Evolutionary conservation across 2,329 filamentous ascomycete genomes (phyloP), one percentile per base, ranked within the genome.

Genomic region (Colletotrichum magnum): DNA sequence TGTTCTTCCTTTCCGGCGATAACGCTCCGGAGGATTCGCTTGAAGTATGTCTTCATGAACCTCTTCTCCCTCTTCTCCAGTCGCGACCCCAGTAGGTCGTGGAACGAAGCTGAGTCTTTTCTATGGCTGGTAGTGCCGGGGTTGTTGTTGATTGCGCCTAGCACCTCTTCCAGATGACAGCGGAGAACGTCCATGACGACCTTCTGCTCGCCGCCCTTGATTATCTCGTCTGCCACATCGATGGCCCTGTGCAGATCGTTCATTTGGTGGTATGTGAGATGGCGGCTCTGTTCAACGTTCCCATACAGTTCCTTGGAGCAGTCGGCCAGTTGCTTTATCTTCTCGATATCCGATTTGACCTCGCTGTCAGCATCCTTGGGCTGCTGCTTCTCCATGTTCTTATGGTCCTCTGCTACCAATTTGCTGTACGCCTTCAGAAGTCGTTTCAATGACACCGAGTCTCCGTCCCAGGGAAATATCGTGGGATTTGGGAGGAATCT

Each of bases 391-490:
- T 39, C 15, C 2, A 71, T 54, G 7, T 28, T 21, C 1, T 13
- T 57, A 45, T 78, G 77, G 10, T 73, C 28, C 10, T 32, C 6
- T 0, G 68, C 65, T 4, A 83, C 73, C 5, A 77, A 74, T 1
- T 71, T 68, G 10, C 73, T 52, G 72, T 81, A 87, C 1, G 82
- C 79, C 16, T 77, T 71, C 53, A 87, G 74, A 1, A 87, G 74
- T 53, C 79, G 81, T 7, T 77, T 73, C 0, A 87, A 72, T 36
- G 81, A 83, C n/a, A 87, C 80, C 1, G 82, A 82, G 24, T 82
- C 80, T 65, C 80, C 85, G 65, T 88, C 82, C 87, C 86, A 89
- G n/a, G 76, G 77, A 58, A 86, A 85, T 1, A 82, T 79, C 0
- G 87, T 89, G 0, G 82, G 82, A 58, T 84, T 84, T 0, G 82